phyloP scores from a whole-genome alignment of 805 yeast genomes.

The Cyberlindnera mycetangii region DNA sequence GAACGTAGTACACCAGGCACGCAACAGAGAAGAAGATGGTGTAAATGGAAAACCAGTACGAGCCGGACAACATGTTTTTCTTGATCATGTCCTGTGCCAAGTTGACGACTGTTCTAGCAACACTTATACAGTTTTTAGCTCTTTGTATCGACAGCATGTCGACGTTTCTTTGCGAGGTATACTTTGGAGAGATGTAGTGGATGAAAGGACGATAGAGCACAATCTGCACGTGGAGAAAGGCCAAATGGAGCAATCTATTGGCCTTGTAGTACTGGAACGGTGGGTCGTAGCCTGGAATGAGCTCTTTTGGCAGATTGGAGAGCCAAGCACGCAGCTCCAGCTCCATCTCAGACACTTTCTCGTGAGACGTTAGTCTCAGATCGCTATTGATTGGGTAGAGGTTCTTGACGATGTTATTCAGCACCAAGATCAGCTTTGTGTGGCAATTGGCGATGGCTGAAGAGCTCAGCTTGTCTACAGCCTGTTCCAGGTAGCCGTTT shows the following conservation, averaged over 20 bases:
- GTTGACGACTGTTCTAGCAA: conserved; percentile 78
- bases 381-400: conserved; percentile 62
- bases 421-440: conserved; percentile 66
- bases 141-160: conserved; percentile 66
- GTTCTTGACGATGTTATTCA: conserved; percentile 64
- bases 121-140: conserved; percentile 80
- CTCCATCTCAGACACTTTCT: conserved; percentile 60
- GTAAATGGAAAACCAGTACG: conserved; percentile 90
- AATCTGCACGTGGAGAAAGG: conserved; percentile 74
- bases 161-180: conserved; percentile 30
- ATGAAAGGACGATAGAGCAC: conserved; percentile 85
- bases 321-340: conserved; percentile 70
- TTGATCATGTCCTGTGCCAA: conserved; percentile 78
- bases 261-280: conserved; percentile 64
- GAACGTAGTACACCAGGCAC: conserved; percentile 76
- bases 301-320: conserved; percentile 62
- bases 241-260: conserved; percentile 66
- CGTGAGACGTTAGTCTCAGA: conserved; percentile 26
- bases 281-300: conserved; percentile 70
- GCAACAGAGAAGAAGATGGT: conserved; percentile 89
- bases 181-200: conserved; percentile 69
- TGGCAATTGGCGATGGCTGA: conserved; percentile 84
- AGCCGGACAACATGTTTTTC: conserved; percentile 69
- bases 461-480: conserved; percentile 57
- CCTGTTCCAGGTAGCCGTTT: conserved; percentile 48